phyloP scores from a whole-genome alignment of 2,329 filamentous ascomycete genomes.

The Venturia aucupariae region DNA sequence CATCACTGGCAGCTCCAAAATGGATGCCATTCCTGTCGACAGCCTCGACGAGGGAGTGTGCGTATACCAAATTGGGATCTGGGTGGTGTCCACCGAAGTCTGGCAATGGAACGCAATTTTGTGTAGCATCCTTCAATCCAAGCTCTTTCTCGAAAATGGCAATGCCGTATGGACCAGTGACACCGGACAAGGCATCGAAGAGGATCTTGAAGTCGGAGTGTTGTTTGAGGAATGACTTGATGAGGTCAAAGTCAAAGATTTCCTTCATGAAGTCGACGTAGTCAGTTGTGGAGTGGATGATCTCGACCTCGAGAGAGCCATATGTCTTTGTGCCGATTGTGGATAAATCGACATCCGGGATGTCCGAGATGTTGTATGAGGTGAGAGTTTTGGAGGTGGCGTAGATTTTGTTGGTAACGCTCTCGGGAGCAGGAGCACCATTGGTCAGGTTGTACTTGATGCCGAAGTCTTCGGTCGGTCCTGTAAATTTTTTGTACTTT shows the following conservation, averaged over 20 bases:
- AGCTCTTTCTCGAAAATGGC: slow-evolving; percentile 94
- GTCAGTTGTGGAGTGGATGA: slow-evolving; percentile 86
- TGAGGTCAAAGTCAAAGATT: slow-evolving; percentile 95
- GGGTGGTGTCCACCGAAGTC: slow-evolving; percentile 98
- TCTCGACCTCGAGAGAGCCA: slow-evolving; percentile 82
- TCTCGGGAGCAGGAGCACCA: slow-evolving; percentile 89
- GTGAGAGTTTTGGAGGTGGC: slow-evolving; percentile 81
- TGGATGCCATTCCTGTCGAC: slow-evolving; percentile 88
- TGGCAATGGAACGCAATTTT: slow-evolving; percentile 85
- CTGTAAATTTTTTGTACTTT: slow-evolving; percentile 35
- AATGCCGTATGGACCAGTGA: slow-evolving; percentile 89
- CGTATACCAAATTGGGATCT: slow-evolving; percentile 95
- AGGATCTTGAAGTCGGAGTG: slow-evolving; percentile 94
- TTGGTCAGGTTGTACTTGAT: slow-evolving; percentile 99
- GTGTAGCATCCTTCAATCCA: slow-evolving; percentile 69
- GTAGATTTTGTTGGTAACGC: slow-evolving; percentile 96
- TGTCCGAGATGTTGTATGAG: slow-evolving; percentile 84
- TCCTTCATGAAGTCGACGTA: slow-evolving; percentile 94
- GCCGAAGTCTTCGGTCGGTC: slow-evolving; percentile 89
- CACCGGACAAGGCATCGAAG: slow-evolving; percentile 88
- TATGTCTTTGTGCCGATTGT: slow-evolving; percentile 78
- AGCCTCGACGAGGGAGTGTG: slow-evolving; percentile 84
- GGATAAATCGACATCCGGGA: slow-evolving; percentile 76
- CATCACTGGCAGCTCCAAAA: slow-evolving; percentile 93
- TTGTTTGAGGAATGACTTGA: slow-evolving; percentile 81